Base-by-base conservation (phyloP, 192 early-diverging fungal species). In the Piromyces finnis region DNA sequence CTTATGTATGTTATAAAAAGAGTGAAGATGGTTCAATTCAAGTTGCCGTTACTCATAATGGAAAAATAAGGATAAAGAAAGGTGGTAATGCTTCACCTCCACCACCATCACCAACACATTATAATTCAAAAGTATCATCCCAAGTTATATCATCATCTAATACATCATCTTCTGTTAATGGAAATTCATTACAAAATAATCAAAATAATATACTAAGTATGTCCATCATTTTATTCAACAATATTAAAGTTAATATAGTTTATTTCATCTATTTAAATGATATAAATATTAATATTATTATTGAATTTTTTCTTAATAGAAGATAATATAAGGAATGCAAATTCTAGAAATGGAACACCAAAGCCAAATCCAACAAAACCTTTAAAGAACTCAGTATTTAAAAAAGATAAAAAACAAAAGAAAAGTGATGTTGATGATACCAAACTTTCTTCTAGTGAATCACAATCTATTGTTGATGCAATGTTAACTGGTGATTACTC, bases 401-500 rank as follows among this genome's bases (percentile, higher is more conserved):
- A 68, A 9, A 68, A 68, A 18, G 51, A 68, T 9, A 68, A 68
- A 11, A 68, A 68, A n/a, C 51, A 68, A 68, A 68, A 68, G 51
- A 68, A 68, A 68, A 68, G 26, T 68, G 51, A 68, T n/a, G 22
- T 68, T n/a, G 51, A 68, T 22, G 51, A 68, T n/a, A 68, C 22
- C 6, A 68, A 68, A 68, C 5, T n/a, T n/a, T 68, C 51, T 11
- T 68, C 51, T n/a, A 68, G 3, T 68, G 51, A 68, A 68, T 68
- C 51, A 0, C 51, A 68, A n/a, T 68, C 51, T n/a, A 18, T 68
- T n/a, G 51, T 26, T 7, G 51, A 68, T 27, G 51, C 51, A 5
- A 68, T 68, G n/a, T 27, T 68, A 68, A 68, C 3, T 68, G 51
- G 51, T 27, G 90, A 91, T 78, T 91, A 90, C 85, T 90, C 90